Evolutionary conservation across 208 protist species (phyloP).

Genomic region (Endotrypanum monterogeii): DNA sequence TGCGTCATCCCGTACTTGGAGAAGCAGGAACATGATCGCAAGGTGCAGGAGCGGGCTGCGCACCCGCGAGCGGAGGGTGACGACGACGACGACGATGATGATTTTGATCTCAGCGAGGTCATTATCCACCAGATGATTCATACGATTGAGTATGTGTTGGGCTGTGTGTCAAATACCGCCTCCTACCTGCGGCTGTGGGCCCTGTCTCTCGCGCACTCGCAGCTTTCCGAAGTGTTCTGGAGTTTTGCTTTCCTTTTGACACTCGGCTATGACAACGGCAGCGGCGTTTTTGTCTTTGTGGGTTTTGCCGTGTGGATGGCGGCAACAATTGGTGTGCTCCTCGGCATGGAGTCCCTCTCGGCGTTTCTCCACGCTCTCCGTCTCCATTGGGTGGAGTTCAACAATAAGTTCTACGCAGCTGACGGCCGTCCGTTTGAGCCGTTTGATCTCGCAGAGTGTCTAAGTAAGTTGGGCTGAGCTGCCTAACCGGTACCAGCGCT

Average conservation of each 20-base stretch:
- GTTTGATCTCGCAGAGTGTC: conserved; percentile 83
- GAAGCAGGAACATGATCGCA: conserved; percentile 91
- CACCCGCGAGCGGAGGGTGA: conserved; percentile 22
- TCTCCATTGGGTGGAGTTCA: conserved; percentile 97
- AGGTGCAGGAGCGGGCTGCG: conserved; percentile 26
- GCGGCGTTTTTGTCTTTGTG: conserved; percentile 73
- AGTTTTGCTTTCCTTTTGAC: conserved; percentile 72
- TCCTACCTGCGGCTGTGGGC: conserved; percentile 99
- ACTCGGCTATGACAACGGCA: conserved; percentile 49
- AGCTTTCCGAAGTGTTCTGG: conserved; percentile 94
- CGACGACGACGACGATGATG: conserved; percentile 32
- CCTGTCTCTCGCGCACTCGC: conserved; percentile 98
- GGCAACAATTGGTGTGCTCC: conserved; percentile 96
- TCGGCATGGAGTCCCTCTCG: conserved; percentile 99
- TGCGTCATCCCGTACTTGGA: conserved; percentile 82
- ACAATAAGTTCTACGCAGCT: conserved; percentile 98
- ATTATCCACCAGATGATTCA: conserved; percentile 99
- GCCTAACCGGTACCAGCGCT: background rate
- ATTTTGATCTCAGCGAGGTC: conserved; percentile 94
- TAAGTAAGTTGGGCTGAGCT: conserved; percentile 37
- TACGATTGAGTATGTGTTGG: conserved; percentile 99
- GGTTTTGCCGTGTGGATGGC: conserved; percentile 93
- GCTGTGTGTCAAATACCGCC: conserved; percentile 99
- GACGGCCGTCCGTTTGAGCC: conserved; percentile 92
- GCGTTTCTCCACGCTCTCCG: conserved; percentile 99